Conservation (phyloP, 805 yeast species). For the Saccharomycodes ludwigii region DNA sequence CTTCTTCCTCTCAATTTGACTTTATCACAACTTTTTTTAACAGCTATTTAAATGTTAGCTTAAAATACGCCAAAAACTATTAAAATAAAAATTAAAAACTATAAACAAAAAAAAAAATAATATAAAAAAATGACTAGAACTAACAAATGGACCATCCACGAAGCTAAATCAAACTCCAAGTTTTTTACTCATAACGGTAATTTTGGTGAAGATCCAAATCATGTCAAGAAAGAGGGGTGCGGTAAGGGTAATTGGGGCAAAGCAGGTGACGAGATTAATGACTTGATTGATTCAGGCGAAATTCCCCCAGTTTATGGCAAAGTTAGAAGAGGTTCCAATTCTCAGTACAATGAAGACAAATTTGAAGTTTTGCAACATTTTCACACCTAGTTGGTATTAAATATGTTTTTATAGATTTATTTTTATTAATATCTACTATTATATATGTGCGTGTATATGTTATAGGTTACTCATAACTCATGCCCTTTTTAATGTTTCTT, state of each 20-base stretch:
- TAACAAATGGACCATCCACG: slow-evolving; percentile 59
- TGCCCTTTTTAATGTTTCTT: slow-evolving; percentile 79
- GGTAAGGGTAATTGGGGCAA: slow-evolving; percentile 87
- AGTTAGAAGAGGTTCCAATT: slow-evolving; percentile 38
- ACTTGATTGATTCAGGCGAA: slow-evolving; percentile 46
- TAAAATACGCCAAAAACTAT: too few relatives aligned
- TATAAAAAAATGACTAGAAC: slow-evolving; percentile 54
- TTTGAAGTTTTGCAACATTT: slow-evolving; percentile 22
- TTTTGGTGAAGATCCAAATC: slow-evolving; percentile 56
- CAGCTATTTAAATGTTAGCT: too few relatives aligned
- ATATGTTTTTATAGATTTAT: slow-evolving; percentile 3
- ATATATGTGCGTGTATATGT: background rate
- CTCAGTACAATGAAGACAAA: slow-evolving; percentile 30
- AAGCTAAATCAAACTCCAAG: slow-evolving; percentile 44
- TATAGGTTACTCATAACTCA: slow-evolving; percentile 25
- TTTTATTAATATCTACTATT: slow-evolving; percentile 1
- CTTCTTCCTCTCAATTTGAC: too few relatives aligned
- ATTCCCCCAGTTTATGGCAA: slow-evolving; percentile 34
- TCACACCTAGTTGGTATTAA: slow-evolving; percentile 6
- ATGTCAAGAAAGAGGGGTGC: slow-evolving; percentile 71
- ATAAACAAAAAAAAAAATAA: background rate
- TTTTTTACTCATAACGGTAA: slow-evolving; percentile 74
- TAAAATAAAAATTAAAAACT: too few relatives aligned
- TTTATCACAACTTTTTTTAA: too few relatives aligned
- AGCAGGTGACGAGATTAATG: slow-evolving; percentile 65